Conservation (phyloP, 208 protist species). For the Trypanosoma cruzi region DNA sequence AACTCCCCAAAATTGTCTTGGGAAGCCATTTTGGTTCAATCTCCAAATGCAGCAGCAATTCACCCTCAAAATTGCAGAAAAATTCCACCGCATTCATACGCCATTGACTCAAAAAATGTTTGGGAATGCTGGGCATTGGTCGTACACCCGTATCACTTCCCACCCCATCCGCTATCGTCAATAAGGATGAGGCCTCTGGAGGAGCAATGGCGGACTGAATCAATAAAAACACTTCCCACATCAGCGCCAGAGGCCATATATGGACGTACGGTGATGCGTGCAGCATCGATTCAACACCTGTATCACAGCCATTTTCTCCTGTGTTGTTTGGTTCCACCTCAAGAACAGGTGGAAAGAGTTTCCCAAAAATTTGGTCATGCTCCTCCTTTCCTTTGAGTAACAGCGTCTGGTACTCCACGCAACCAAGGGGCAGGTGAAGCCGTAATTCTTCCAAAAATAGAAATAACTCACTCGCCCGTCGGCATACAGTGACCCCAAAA, state of each 20-base stretch:
- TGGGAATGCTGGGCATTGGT: conserved; percentile 25
- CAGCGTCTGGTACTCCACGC: conserved; percentile 27
- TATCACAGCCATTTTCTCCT: neutral
- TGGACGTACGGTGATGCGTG: conserved; percentile 2
- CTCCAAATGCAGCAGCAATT: conserved; percentile 29
- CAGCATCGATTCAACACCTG: neutral
- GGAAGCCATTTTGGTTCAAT: conserved; percentile 29
- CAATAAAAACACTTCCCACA: conserved; percentile 42
- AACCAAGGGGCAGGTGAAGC: conserved; percentile 28
- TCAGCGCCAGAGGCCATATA: conserved; percentile 40
- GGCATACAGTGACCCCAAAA: conserved; percentile 8
- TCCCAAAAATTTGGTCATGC: neutral
- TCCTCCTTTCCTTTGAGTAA: conserved; percentile 1
- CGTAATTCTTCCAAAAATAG: conserved; percentile 17
- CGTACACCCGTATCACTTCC: neutral
- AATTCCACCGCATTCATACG: conserved; percentile 21
- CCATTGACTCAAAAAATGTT: conserved; percentile 17
- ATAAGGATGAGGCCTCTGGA: neutral
- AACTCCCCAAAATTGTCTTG: neutral
- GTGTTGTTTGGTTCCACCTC: neutral
- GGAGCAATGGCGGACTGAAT: conserved; percentile 32
- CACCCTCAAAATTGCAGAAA: conserved; percentile 30
- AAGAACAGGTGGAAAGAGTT: conserved; percentile 2
- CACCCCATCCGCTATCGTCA: neutral
- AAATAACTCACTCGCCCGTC: conserved; percentile 22